Conservation (phyloP, 306 rosid species). For the Pterocarpus macrocarpus region DNA sequence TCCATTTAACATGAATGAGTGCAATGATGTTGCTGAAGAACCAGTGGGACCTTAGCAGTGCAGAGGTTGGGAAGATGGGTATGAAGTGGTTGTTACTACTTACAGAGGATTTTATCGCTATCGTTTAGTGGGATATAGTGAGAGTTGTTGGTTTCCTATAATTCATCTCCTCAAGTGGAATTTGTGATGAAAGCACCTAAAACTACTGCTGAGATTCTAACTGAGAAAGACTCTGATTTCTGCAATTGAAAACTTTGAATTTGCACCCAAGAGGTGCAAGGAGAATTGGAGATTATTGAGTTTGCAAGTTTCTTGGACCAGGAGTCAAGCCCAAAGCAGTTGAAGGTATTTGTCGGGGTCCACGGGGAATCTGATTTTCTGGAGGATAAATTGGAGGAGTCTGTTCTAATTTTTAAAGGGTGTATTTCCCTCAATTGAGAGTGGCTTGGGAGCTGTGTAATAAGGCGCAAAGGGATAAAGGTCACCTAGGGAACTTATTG, state of each 20-base stretch:
- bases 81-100: slow-evolving; percentile 75
- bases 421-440: slow-evolving; percentile 56
- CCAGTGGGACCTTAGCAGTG: slow-evolving; percentile 57
- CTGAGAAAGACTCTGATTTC: slow-evolving; percentile 67
- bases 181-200: slow-evolving; percentile 74
- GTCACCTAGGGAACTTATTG: slow-evolving; percentile 50
- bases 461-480: slow-evolving; percentile 58
- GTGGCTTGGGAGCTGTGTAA: slow-evolving; percentile 68
- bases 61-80: slow-evolving; percentile 76
- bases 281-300: slow-evolving; percentile 60
- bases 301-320: slow-evolving; percentile 62
- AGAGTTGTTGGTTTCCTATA: slow-evolving; percentile 68
- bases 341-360: slow-evolving; percentile 62
- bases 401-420: slow-evolving; percentile 46
- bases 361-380: slow-evolving; percentile 46
- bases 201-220: slow-evolving; percentile 56
- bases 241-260: slow-evolving; percentile 58
- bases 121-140: slow-evolving; percentile 70
- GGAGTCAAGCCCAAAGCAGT: slow-evolving; percentile 53
- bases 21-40: slow-evolving; percentile 43
- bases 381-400: slow-evolving; percentile 40
- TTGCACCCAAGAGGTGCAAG: slow-evolving; percentile 44
- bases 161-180: slow-evolving; percentile 66
- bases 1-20: slow-evolving; percentile 61
- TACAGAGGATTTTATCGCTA: slow-evolving; percentile 69